Base-by-base conservation (phyloP, 768 basidiomycete species). In the Pleurotus citrinopileatus region DNA sequence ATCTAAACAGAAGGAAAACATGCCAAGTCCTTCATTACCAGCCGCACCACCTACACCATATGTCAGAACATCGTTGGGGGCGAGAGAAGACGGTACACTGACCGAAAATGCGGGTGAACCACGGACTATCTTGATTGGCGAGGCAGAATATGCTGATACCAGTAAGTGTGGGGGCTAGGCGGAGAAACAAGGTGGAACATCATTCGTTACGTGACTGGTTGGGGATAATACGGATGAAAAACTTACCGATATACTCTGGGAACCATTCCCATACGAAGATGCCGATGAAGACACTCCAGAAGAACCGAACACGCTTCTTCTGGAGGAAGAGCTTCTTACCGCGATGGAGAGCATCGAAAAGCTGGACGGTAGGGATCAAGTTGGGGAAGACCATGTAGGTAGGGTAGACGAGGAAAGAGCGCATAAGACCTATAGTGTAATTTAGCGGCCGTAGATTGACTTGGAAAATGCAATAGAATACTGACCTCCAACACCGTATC, bases 81-180 rank as follows among this genome's bases (percentile, higher is more conserved):
- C 47, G 15, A 10, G n/a, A 13, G 22, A 26, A 55, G 3, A 19
- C 13, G 8, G 6, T 20, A 25, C 4, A 27, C 40, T 19, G 48
- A 69, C 84, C 84, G 59, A 86, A 84, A 26, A 84, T 68, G 23
- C 77, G 72, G 0, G 81, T 78, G 55, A 84, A 71, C 65, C 73
- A 72, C 0, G 78, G 59, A 48, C 71, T 79, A 15, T 82, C 65
- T 38, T 73, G 74, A 43, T 75, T 71, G 1, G 74, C 80, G 22
- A 83, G 70, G 59, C 82, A 83, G 66, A 82, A 77, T 27, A 86
- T 71, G 13, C 79, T 81, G 52, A 86, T 70, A n/a, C 83, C 83
- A 1, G 82, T 84, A 34, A 85, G 70, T 3, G 79, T 78, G 26
- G 65, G 65, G 0, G 65, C 48, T 50, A 50, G 9, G 45, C 15